Conservation (phyloP, 306 rosid genomes). For the Cucurbita ficifolia region DNA sequence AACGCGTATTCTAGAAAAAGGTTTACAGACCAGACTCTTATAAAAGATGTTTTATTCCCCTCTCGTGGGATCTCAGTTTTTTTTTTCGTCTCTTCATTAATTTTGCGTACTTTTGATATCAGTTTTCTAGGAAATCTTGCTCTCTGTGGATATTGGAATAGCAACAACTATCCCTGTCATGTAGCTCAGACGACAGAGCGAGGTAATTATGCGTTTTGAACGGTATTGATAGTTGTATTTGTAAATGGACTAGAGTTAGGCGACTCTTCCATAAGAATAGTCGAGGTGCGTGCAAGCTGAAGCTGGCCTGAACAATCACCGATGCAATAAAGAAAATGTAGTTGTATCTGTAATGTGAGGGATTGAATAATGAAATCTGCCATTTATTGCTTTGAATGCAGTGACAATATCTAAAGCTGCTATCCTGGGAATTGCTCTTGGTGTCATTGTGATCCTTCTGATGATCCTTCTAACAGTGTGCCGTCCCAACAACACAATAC, state of each 20-base stretch:
- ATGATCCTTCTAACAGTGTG: conserved; percentile 75
- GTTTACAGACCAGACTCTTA: too few relatives aligned
- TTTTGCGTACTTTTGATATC: neutral
- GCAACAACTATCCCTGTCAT: conserved; percentile 44
- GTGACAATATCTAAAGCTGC: conserved; percentile 80
- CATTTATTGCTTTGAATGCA: conserved; percentile 13
- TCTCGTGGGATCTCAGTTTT: too few relatives aligned
- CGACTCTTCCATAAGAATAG: neutral
- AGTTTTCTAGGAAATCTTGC: conserved; percentile 83
- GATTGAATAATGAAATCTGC: neutral
- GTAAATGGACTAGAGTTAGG: neutral
- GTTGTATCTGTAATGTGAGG: neutral
- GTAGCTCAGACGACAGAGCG: conserved; percentile 44
- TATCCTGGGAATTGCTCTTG: conserved; percentile 89
- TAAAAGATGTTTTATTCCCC: too few relatives aligned
- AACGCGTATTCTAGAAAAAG: too few relatives aligned
- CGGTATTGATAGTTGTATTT: neutral
- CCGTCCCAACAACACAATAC: conserved; percentile 57
- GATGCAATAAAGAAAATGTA: neutral
- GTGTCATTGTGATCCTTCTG: conserved; percentile 85
- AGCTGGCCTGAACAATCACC: neutral
- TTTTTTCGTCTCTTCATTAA: neutral
- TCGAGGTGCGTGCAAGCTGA: neutral
- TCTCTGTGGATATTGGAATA: conserved; percentile 79
- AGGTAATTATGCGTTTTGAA: conserved; percentile 22